Conservation (phyloP, 306 rosid genomes). For the Malus asiatica region DNA sequence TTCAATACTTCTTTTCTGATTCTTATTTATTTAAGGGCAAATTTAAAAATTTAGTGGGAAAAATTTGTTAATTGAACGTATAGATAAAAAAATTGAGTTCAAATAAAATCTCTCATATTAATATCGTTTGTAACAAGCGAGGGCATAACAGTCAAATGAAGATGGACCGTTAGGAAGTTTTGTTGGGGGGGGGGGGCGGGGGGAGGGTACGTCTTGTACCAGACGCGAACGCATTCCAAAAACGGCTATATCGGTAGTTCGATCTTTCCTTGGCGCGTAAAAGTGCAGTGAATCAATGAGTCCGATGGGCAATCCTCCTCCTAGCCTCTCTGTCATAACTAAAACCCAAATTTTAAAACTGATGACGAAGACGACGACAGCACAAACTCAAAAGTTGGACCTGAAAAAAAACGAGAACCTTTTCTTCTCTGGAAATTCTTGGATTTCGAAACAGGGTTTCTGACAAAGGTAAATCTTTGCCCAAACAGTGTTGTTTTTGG, state of each 20-base stretch:
- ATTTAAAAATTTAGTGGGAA: too few species aligned
- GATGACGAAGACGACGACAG: not conserved
- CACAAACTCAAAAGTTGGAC: not conserved
- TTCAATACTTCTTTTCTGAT: too few species aligned
- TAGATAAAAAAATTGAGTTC: too few species aligned
- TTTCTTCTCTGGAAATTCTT: not conserved
- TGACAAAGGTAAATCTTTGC: conserved; percentile 2
- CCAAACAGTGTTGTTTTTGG: not conserved
- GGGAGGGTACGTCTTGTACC: not conserved
- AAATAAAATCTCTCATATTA: too few species aligned
- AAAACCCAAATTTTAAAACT: not conserved
- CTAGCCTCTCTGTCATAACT: not conserved
- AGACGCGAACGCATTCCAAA: not conserved
- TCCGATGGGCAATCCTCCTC: not conserved
- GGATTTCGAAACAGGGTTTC: not conserved
- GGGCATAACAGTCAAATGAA: not conserved
- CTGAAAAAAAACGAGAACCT: not conserved
- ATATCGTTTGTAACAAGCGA: too few species aligned
- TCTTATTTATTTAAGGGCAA: too few species aligned
- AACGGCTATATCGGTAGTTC: not conserved
- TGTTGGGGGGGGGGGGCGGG: too few species aligned
- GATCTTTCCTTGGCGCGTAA: not conserved
- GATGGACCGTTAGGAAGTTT: not conserved
- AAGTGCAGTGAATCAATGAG: not conserved
- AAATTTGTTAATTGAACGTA: too few species aligned